Evolutionary conservation across 371 early-diverging fungal genomes (phyloP).

Genomic region (Saksenaea oblongispora): DNA sequence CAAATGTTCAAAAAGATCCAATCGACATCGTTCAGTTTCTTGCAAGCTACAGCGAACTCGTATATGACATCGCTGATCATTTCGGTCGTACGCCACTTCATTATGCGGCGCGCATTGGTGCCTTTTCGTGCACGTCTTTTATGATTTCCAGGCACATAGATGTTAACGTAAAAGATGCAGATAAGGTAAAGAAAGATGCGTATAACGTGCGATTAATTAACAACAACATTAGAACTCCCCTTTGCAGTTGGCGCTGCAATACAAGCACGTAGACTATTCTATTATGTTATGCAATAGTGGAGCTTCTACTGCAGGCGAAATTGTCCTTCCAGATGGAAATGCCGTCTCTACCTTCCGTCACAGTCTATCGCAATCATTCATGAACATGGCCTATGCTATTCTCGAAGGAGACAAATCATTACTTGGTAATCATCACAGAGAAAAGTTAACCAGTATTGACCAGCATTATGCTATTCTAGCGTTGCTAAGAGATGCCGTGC

Average conservation of each 20-base stretch:
- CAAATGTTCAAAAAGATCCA: constrained; percentile 45
- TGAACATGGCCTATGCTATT: constrained; percentile 58
- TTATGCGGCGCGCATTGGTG: constrained; percentile 60
- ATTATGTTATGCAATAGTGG: constrained; percentile 56
- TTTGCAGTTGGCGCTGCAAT: constrained; percentile 48
- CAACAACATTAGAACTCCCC: constrained; percentile 35
- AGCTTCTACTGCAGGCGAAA: constrained; percentile 22
- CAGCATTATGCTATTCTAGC: constrained; percentile 10
- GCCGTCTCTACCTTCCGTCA: constrained; percentile 35
- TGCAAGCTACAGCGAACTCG: constrained; percentile 10
- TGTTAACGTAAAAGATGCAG: constrained; percentile 46
- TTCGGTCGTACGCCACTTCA: constrained; percentile 61
- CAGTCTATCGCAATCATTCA: constrained; percentile 43
- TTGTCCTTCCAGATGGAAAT: constrained; percentile 29
- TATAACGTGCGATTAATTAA: neutral
- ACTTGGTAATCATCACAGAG: constrained; percentile 24
- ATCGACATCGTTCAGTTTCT: constrained; percentile 57
- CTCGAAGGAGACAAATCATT: constrained; percentile 37
- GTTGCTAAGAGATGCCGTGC: constrained; percentile 48
- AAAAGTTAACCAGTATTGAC: neutral
- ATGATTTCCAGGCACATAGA: constrained; percentile 35
- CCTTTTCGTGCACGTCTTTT: constrained; percentile 56
- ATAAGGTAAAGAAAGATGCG: constrained; percentile 34
- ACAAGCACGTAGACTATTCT: constrained; percentile 55
- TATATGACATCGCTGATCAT: constrained; percentile 31